Base-by-base conservation (phyloP, 208 protist genomes). In the Leishmania tarentolae region DNA sequence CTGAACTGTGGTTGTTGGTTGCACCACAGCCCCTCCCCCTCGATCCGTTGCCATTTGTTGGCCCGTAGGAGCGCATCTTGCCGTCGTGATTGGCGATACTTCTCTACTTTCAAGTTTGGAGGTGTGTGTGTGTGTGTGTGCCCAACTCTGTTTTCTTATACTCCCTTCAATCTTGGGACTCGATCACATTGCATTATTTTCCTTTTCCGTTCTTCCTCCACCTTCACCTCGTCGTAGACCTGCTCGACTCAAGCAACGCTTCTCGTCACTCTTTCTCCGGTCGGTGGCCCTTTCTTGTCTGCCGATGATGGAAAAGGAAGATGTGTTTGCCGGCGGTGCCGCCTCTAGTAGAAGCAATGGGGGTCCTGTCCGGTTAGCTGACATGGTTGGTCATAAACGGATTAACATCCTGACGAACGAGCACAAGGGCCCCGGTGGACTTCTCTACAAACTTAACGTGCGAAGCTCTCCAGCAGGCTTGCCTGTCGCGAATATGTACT, bases 331-430 rank as follows among this genome's bases (percentile, higher is more conserved):
- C 19, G 74, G 56, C 37, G 3, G 7, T 8, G 56, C 74, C 56
- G 24, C 21, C 11, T 24, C 72, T 31, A 19, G 42, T 3, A 73
- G 70, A 21, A 75, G 8, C 9, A 44, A 35, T 21, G 56, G 8
- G 40, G 76, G 74, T 21, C 21, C 24, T 31, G 73, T 86, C 17
- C 75, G 78, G 42, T 72, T 87, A 17, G 68, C 90, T 0, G 78
- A 88, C 24, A 86, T 94, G 69, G 83, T 94, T 35, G 90, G 90
- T 3, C 90, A 94, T 83, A 94, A 94, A 75, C 63, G 88, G 6
- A 37, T 82, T 3, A 63, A 81, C 44, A 69, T 83, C 7, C 69
- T 93, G 31, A 72, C 77, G n/a, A 21, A 77, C 15, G 76, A 83
- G 19, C 68, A 84, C 75, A 80, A 85, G 28, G 85, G 86, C 7